These are phyloP conservation scores for Pseudogymnoascus sp. DNA, from an alignment of 2,329 filamentous ascomycete species.

Conservation along the genomic window DNA sequence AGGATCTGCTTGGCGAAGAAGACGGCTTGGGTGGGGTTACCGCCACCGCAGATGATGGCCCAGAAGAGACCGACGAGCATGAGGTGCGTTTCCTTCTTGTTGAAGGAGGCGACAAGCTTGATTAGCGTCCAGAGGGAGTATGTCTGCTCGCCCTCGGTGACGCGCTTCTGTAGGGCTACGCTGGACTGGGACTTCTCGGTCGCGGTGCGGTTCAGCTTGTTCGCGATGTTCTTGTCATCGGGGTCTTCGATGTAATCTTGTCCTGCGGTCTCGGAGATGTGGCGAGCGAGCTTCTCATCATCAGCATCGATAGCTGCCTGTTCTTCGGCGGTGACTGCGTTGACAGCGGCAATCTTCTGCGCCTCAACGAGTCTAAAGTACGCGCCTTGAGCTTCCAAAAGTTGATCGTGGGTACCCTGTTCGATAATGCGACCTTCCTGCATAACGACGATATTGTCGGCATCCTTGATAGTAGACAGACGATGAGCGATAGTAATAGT, in stretches of 20 bases:
- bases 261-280: constrained; percentile 34
- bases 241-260: constrained; percentile 43
- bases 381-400: constrained; percentile 61
- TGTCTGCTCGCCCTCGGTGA: constrained; percentile 40
- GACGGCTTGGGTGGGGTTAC: constrained; percentile 67
- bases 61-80: constrained; percentile 69
- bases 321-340: constrained; percentile 42
- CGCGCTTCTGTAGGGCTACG: constrained; percentile 51
- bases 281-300: constrained; percentile 43
- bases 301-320: constrained; percentile 40
- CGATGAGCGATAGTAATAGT: constrained; percentile 96
- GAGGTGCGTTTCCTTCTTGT: constrained; percentile 58
- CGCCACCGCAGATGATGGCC: constrained; percentile 68
- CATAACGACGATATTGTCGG: constrained; percentile 96
- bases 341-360: constrained; percentile 64
- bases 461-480: constrained; percentile 85
- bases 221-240: constrained; percentile 49
- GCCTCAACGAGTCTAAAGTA: constrained; percentile 84
- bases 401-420: constrained; percentile 76
- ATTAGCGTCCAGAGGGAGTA: constrained; percentile 70
- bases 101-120: constrained; percentile 73
- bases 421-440: constrained; percentile 76
- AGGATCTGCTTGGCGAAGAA: constrained; percentile 86
- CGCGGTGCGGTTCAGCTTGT: constrained; percentile 46
- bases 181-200: constrained; percentile 60